Evolutionary conservation across 805 yeast genomes (phyloP).

Genomic region (Barnettozyma botsteinii): DNA sequence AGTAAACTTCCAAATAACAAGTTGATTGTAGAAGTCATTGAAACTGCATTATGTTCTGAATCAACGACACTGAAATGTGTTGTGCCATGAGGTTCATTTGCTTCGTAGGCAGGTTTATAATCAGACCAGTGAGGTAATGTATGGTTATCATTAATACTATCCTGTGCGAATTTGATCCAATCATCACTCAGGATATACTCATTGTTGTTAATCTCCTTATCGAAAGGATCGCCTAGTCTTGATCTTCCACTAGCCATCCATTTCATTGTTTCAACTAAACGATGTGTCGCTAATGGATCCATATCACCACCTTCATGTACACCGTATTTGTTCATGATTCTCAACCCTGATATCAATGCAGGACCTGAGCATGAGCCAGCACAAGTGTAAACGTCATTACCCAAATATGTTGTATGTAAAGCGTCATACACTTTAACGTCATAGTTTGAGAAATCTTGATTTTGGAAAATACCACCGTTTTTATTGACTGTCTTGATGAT

Average conservation of each 20-base stretch:
- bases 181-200: slow-evolving; percentile 31
- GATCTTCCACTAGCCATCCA: slow-evolving; percentile 88
- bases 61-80: slow-evolving; percentile 83
- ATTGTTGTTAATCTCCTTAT: slow-evolving; percentile 36
- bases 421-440: slow-evolving; percentile 39
- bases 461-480: slow-evolving; percentile 62
- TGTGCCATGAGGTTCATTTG: slow-evolving; percentile 84
- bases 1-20: slow-evolving; percentile 77
- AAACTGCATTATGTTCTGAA: slow-evolving; percentile 65
- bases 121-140: slow-evolving; percentile 64
- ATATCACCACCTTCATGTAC: slow-evolving; percentile 41
- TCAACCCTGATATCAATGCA: slow-evolving; percentile 70
- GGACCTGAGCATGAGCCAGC: slow-evolving; percentile 82
- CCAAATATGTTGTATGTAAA: slow-evolving; percentile 36
- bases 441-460: slow-evolving; percentile 64
- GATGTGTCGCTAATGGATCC: slow-evolving; percentile 48
- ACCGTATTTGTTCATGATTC: slow-evolving; percentile 48
- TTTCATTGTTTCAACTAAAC: slow-evolving; percentile 81
- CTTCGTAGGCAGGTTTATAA: slow-evolving; percentile 74
- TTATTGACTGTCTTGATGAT: slow-evolving; percentile 44
- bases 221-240: slow-evolving; percentile 69
- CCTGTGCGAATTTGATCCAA: slow-evolving; percentile 52
- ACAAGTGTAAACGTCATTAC: slow-evolving; percentile 46
- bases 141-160: slow-evolving; percentile 45
- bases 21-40: slow-evolving; percentile 86